Conservation (phyloP, 1,284 basidiomycete species). For the Xerocomus nothofagi region DNA sequence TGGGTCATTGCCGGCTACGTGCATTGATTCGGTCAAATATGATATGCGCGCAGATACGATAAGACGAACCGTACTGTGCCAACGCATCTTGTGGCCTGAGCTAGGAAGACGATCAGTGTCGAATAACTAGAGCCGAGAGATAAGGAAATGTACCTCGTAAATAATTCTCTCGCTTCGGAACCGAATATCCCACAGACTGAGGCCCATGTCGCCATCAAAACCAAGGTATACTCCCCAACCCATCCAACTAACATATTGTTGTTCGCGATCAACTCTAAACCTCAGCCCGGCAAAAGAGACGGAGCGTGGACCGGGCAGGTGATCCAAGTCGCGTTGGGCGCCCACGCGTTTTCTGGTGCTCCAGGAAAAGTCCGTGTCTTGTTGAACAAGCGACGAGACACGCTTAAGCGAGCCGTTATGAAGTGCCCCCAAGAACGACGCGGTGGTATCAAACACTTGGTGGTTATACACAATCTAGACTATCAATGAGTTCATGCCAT, state of each 20-base stretch:
- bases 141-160: slow-evolving; percentile 49
- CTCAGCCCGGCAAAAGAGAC: slow-evolving; percentile 59
- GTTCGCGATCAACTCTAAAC: slow-evolving; percentile 53
- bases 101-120: slow-evolving; percentile 27
- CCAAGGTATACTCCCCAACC: slow-evolving; percentile 61
- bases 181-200: slow-evolving; percentile 65
- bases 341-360: slow-evolving; percentile 45
- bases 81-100: slow-evolving; percentile 60
- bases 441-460: slow-evolving; percentile 49
- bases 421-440: slow-evolving; percentile 55
- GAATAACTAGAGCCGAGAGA: background rate
- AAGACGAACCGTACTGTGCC: slow-evolving; percentile 53
- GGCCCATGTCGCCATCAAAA: slow-evolving; percentile 66
- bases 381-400: slow-evolving; percentile 34
- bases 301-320: slow-evolving; percentile 59
- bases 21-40: background rate
- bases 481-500: background rate
- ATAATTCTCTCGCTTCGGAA: slow-evolving; percentile 63
- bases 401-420: slow-evolving; percentile 51
- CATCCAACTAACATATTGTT: slow-evolving; percentile 65
- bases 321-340: slow-evolving; percentile 52
- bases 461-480: slow-evolving; percentile 57
- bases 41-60: background rate
- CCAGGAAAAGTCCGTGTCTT: slow-evolving; percentile 41
- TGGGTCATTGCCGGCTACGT: slow-evolving; percentile 60